Conservation (phyloP, 768 basidiomycete species). For the Amanita molliuscula region DNA sequence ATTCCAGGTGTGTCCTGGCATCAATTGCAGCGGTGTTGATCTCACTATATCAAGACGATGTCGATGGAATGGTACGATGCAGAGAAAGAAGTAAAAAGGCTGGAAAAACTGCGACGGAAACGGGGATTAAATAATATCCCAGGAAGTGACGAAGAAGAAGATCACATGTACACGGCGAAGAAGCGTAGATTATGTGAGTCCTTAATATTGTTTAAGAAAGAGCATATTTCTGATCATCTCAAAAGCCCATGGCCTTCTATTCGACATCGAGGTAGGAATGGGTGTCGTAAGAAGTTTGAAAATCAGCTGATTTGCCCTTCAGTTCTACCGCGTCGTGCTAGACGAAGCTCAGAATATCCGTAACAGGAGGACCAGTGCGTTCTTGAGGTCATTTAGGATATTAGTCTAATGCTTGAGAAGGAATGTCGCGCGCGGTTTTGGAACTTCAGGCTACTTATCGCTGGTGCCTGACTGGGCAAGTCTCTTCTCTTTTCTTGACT, state of each 20-base stretch:
- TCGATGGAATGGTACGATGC: conserved; percentile 48
- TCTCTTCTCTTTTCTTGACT: not conserved
- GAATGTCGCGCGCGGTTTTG: conserved; percentile 43
- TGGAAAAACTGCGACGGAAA: conserved; percentile 26
- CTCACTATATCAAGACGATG: conserved; percentile 31
- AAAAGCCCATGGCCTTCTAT: conserved; percentile 32
- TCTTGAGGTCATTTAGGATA: not conserved
- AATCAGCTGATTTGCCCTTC: not conserved
- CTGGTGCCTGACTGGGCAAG: conserved; percentile 60
- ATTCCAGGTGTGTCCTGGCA: conserved; percentile 23
- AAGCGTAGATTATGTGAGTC: conserved; percentile 24
- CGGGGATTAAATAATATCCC: conserved; percentile 22
- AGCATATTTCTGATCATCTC: not conserved
- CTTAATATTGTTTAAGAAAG: conserved; percentile 3
- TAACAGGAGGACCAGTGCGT: conserved; percentile 37
- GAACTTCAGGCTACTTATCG: conserved; percentile 41
- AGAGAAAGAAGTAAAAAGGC: conserved; percentile 34
- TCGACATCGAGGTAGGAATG: conserved; percentile 35
- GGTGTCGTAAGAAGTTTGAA: not conserved
- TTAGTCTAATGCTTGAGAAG: conserved; percentile 15
- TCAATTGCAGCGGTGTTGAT: not conserved
- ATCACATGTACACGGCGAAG: conserved; percentile 15
- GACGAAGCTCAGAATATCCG: conserved; percentile 52
- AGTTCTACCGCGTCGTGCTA: conserved; percentile 43
- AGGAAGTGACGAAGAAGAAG: conserved; percentile 26